These are phyloP conservation scores for Amphicarpaea edgeworthii DNA, from an alignment of 306 rosid species.

Conservation along the genomic window DNA sequence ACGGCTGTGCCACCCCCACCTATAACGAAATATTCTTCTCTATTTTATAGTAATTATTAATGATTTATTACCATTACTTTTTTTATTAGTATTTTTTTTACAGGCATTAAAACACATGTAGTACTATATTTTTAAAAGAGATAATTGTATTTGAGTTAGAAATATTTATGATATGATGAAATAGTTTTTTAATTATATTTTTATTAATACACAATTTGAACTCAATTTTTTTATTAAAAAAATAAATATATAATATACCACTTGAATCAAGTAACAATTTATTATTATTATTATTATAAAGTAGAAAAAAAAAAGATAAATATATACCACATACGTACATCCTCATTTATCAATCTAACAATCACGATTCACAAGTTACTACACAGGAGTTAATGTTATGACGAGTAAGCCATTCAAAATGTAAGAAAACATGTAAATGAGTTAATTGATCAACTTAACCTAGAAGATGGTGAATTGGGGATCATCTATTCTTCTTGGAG, in stretches of 20 bases:
- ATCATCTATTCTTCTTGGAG: background rate
- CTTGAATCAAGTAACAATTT: background rate
- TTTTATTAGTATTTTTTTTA: too few relatives aligned
- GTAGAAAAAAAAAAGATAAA: too few relatives aligned
- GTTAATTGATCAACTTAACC: background rate
- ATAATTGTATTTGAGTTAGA: background rate
- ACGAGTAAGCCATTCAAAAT: too few relatives aligned
- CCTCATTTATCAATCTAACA: too few relatives aligned
- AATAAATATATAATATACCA: too few relatives aligned
- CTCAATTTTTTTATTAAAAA: too few relatives aligned
- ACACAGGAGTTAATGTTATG: too few relatives aligned
- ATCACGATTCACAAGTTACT: too few relatives aligned
- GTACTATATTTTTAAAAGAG: background rate
- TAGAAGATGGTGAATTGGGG: background rate
- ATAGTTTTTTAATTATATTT: too few relatives aligned
- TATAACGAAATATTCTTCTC: background rate
- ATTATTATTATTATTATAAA: too few relatives aligned
- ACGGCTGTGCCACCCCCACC: constrained; percentile 16
- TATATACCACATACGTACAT: too few relatives aligned
- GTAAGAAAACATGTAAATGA: background rate
- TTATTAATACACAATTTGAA: too few relatives aligned
- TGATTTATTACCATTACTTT: background rate
- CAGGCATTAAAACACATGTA: background rate
- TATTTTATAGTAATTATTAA: background rate
- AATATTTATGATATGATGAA: background rate